Conservation (phyloP, 768 basidiomycete genomes). For the Auricularia auricula-judae region DNA sequence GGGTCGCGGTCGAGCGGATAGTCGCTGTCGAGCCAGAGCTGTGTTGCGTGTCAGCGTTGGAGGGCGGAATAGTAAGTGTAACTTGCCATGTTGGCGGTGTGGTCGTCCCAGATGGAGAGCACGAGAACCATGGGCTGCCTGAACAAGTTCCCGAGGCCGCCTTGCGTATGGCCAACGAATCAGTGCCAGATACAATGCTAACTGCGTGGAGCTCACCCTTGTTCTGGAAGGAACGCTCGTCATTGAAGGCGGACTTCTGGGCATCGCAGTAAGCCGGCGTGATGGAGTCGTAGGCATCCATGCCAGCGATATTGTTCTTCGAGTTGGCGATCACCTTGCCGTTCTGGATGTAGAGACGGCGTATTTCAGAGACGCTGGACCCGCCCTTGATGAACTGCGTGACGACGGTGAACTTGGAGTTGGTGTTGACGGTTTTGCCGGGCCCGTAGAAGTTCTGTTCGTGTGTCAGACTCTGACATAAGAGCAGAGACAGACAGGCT, state of each 20-base stretch:
- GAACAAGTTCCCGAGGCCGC: background rate
- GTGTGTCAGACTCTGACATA: background rate
- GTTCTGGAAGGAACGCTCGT: constrained; percentile 29
- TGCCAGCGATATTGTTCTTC: constrained; percentile 32
- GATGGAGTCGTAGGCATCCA: constrained; percentile 34
- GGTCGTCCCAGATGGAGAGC: constrained; percentile 44
- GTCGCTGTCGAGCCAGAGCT: constrained; percentile 48
- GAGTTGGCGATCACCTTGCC: constrained; percentile 42
- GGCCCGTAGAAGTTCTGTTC: constrained; percentile 14
- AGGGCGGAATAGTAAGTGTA: too few species aligned
- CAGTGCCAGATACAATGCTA: constrained; percentile 19
- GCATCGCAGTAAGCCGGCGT: constrained; percentile 36
- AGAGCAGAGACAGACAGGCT: background rate
- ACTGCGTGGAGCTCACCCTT: constrained; percentile 30
- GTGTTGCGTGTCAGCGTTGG: constrained; percentile 8
- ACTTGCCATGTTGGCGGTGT: constrained; percentile 26
- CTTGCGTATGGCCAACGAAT: background rate
- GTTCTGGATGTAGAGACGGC: constrained; percentile 44
- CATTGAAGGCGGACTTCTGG: constrained; percentile 34
- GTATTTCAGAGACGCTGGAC: constrained; percentile 38
- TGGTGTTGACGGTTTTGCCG: constrained; percentile 12
- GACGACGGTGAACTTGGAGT: constrained; percentile 21
- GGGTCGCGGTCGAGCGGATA: constrained; percentile 29
- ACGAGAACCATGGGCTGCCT: constrained; percentile 35
- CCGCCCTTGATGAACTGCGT: constrained; percentile 43